Percentiles rank a stretch among this genome's conserved stretches.
These are phyloP conservation scores for Neofusicoccum umdonicola DNA, from an alignment of 2,329 filamentous ascomycete genomes.

Conservation along the genomic window DNA sequence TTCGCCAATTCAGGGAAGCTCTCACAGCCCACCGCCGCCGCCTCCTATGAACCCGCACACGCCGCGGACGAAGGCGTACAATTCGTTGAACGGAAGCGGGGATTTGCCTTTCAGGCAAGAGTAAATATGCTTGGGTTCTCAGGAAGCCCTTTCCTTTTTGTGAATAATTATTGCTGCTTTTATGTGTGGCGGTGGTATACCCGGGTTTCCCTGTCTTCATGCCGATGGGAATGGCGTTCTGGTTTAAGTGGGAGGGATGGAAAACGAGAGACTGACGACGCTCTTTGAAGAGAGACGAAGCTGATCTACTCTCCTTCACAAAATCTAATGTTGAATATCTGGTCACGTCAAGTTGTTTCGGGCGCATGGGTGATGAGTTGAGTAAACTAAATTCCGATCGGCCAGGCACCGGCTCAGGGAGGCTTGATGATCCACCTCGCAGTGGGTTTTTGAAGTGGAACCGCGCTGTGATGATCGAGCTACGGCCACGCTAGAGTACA, in stretches of 20 bases:
- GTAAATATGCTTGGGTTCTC: neutral
- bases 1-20: neutral
- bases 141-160: neutral
- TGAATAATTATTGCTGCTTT: neutral
- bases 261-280: neutral
- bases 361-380: no score
- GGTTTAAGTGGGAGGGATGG: neutral
- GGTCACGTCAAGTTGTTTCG: neutral
- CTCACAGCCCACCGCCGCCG: neutral
- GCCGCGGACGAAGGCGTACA: constrained; percentile 35
- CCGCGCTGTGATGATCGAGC: no score
- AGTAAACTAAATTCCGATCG: no score
- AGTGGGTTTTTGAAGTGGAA: no score
- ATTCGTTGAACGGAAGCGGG: constrained; percentile 23
- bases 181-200: constrained; percentile 7
- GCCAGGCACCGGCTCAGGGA: no score
- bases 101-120: constrained; percentile 8
- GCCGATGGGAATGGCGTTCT: neutral
- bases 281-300: neutral
- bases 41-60: constrained; percentile 23
- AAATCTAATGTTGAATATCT: neutral
- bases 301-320: neutral
- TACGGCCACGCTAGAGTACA: no score
- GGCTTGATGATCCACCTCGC: no score
- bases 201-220: neutral